phyloP scores from a whole-genome alignment of 805 yeast genomes.

The Komagataella pseudopastoris region DNA sequence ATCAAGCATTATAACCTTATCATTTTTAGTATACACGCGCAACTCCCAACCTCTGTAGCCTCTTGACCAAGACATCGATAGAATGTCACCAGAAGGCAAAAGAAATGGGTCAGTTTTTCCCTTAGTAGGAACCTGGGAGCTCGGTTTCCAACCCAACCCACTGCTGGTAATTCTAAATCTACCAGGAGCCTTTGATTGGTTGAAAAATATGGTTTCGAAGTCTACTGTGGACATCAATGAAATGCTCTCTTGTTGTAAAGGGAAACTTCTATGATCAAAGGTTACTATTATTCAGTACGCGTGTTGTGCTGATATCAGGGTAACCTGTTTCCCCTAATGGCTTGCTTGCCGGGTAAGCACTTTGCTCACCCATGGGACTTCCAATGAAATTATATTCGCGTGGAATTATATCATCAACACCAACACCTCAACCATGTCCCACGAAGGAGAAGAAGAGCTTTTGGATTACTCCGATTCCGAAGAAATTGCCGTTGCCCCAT shows the following conservation, averaged over 20 bases:
- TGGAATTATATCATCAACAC: not conserved
- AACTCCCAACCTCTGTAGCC: conserved; percentile 88
- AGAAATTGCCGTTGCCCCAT: conserved; percentile 69
- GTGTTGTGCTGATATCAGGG: not conserved
- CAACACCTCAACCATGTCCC: conserved; percentile 41
- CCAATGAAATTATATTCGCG: not conserved
- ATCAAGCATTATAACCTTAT: conserved; percentile 77
- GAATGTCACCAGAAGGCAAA: conserved; percentile 75
- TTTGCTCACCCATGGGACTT: not conserved
- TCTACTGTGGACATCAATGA: conserved; percentile 34
- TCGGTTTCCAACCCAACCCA: conserved; percentile 94
- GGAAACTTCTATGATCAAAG: not conserved
- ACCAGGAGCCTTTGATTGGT: conserved; percentile 75
- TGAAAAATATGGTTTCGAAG: conserved; percentile 81
- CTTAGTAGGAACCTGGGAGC: conserved; percentile 28
- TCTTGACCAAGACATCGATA: conserved; percentile 79
- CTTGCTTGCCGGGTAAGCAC: not conserved
- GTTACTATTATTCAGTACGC: not conserved
- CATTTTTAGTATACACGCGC: conserved; percentile 77
- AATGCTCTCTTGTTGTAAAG: not conserved
- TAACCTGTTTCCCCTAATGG: not conserved
- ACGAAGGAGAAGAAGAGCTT: conserved; percentile 98
- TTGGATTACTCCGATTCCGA: conserved; percentile 98
- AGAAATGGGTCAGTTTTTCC: conserved; percentile 58
- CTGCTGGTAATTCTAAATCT: conserved; percentile 89